Evolutionary conservation across 352 stramenopile species (phyloP).

Genomic region (Globisporangium recalcitrans): DNA sequence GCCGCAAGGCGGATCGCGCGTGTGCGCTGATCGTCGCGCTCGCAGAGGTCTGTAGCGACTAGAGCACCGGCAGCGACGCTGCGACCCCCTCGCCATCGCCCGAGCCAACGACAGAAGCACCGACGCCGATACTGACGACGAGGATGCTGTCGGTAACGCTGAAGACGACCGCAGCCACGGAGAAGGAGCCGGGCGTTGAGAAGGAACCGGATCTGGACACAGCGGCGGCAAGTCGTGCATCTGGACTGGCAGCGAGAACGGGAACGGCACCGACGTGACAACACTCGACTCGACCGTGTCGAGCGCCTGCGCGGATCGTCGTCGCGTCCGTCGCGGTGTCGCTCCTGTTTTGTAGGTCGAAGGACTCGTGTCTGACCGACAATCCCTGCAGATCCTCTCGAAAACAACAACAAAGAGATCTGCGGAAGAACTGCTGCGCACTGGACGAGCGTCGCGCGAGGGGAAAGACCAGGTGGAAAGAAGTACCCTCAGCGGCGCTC

Average conservation of each 20-base stretch:
- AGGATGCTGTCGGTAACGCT: background rate
- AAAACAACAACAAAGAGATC: background rate
- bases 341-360: conserved; percentile 4
- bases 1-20: conserved; percentile 2
- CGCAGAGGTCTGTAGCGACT: background rate
- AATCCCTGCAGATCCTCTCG: background rate
- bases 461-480: conserved; percentile 17
- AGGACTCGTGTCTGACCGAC: background rate
- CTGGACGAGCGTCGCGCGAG: conserved; percentile 1
- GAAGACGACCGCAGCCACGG: background rate
- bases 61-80: background rate
- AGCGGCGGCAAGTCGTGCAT: background rate
- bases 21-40: conserved; percentile 4
- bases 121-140: background rate
- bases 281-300: background rate
- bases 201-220: background rate
- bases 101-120: background rate
- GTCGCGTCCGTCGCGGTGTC: background rate
- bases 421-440: conserved; percentile 1
- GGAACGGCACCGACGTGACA: background rate
- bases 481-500: conserved; percentile 10
- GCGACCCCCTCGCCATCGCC: background rate
- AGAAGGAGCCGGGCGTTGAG: background rate
- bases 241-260: background rate
- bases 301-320: background rate